Base-by-base conservation (phyloP, 768 basidiomycete species). In the Coprinellus micaceus region DNA sequence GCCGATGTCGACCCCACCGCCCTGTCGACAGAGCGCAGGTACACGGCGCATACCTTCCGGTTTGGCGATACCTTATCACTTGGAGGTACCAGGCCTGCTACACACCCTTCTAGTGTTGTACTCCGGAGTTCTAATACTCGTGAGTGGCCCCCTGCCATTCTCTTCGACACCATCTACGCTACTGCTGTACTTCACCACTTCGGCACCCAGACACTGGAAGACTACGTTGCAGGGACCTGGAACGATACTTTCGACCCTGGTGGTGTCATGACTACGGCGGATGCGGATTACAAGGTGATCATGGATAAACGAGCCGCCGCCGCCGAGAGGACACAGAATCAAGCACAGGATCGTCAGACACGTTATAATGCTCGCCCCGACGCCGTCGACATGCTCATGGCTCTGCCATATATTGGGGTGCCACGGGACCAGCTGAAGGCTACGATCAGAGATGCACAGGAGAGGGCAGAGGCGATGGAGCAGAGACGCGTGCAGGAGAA, bases 81-180 rank as follows among this genome's bases (percentile, higher is more conserved):
- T 39, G 26, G 33, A 28, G 22, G 58, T 21, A 50, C 40, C 36
- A 46, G 41, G 36, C 2, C 15, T 25, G 37, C 29, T 40, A 40
- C 30, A 5, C 30, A 9, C 17, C 50, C 52, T 47, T 59, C 29
- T 1, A 50, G 60, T 44, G 46, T 26, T 53, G 37, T 40, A 57
- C 5, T 64, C 57, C 59, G 45, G 3, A 24, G 58, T 54, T 55
- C 60, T 37, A 52, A 7, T 26, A 29, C 40, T 52, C 44, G 57
- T 28, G n/a, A n/a, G n/a, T 60, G 55, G 55, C 61, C 64, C 24
- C 61, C 64, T 46, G 41, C 52, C 47, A 60, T 61, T 28, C 58
- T 64, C 48, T 63, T 64, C 45, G 64, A 64, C 37, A 53, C 53
- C 33, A 56, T 60, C 54, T 64, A 60, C 43, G 63, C 63, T 17